Evolutionary conservation across 805 yeast genomes (phyloP).

Genomic region (Saccharomycopsis babjevae): DNA sequence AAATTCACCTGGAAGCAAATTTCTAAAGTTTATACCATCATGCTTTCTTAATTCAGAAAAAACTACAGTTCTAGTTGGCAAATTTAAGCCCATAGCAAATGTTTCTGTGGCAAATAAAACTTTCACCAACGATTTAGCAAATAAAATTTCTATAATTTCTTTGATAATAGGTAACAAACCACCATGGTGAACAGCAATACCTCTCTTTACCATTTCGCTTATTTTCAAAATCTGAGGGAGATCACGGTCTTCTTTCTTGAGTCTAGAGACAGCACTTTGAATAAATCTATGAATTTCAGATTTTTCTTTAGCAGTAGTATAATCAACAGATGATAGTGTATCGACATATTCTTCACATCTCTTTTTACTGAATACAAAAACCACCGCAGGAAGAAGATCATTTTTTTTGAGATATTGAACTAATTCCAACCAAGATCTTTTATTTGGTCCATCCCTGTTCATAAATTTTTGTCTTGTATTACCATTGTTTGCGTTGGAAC

Average conservation of each 20-base stretch:
- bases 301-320: slow-evolving; percentile 74
- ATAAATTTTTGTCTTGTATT: slow-evolving; percentile 29
- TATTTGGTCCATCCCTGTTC: slow-evolving; percentile 57
- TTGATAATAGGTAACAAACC: slow-evolving; percentile 89
- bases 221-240: slow-evolving; percentile 83
- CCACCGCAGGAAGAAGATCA: slow-evolving; percentile 78
- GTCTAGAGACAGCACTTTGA: slow-evolving; percentile 77
- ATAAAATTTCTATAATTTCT: slow-evolving; percentile 85
- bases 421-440: slow-evolving; percentile 65
- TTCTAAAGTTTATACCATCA: slow-evolving; percentile 77
- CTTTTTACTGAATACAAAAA: slow-evolving; percentile 88
- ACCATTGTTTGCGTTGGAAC: slow-evolving; percentile 18
- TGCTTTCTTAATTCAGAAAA: slow-evolving; percentile 80
- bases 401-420: slow-evolving; percentile 60
- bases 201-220: slow-evolving; percentile 75
- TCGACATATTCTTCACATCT: slow-evolving; percentile 90
- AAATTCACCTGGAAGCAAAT: slow-evolving; percentile 88
- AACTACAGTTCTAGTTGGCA: slow-evolving; percentile 94
- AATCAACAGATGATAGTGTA: slow-evolving; percentile 61
- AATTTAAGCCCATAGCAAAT: slow-evolving; percentile 95
- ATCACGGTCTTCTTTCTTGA: slow-evolving; percentile 85
- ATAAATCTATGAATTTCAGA: slow-evolving; percentile 90
- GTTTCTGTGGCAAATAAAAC: slow-evolving; percentile 96
- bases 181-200: slow-evolving; percentile 94
- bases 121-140: slow-evolving; percentile 77